phyloP scores from a whole-genome alignment of 129 eudicot genomes.

The Helianthus annuus region DNA sequence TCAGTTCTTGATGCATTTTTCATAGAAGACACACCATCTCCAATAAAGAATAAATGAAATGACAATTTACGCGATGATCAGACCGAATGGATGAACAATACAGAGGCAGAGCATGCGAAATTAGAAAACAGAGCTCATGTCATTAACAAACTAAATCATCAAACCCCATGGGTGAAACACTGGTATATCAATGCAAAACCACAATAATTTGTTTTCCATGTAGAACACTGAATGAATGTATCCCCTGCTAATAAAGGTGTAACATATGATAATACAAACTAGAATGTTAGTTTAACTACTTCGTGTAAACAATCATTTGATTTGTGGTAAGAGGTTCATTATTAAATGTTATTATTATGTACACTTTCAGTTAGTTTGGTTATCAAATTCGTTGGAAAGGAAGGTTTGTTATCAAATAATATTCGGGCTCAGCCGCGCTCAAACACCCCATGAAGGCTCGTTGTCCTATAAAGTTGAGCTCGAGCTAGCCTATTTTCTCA shows the following conservation, averaged over 20 bases:
- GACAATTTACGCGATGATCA: constrained; percentile 39
- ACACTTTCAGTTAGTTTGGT: not conserved
- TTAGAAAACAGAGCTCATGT: too few species aligned
- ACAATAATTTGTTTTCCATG: too few species aligned
- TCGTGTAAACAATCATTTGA: not conserved
- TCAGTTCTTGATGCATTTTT: constrained; percentile 87
- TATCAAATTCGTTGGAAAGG: not conserved
- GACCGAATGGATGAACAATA: too few species aligned
- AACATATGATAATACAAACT: constrained; percentile 17
- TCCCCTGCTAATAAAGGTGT: not conserved
- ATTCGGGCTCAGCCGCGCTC: not conserved
- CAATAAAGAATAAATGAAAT: constrained; percentile 62
- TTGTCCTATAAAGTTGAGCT: too few species aligned
- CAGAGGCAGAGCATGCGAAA: too few species aligned
- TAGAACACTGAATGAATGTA: constrained; percentile 31
- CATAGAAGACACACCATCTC: constrained; percentile 77
- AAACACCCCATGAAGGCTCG: too few species aligned
- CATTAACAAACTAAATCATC: too few species aligned
- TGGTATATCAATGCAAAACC: too few species aligned
- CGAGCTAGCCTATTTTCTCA: too few species aligned
- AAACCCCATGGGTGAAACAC: too few species aligned
- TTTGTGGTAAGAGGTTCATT: not conserved
- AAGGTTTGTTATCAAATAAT: not conserved
- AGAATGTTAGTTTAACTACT: constrained; percentile 18
- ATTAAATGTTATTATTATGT: not conserved